A percentile compares a stretch with the other conserved stretches of the same genome.
Evolutionary conservation across 176 grass and related monocot species (phyloP).

Genomic region (Zea luxurians): DNA sequence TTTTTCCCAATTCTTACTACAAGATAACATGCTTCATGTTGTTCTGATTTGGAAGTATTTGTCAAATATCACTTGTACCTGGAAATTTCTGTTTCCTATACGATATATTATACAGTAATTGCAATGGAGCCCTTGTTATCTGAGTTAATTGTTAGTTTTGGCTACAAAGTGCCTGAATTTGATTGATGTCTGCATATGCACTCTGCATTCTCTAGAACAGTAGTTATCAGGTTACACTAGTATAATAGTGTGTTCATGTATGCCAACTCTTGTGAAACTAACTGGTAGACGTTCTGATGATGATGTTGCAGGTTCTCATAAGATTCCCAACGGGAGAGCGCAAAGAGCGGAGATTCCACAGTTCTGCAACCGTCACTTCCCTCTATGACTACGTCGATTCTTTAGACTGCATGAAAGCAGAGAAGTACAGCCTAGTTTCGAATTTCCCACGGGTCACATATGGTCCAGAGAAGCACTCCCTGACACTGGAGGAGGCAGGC

Average conservation of each 20-base stretch:
- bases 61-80: background rate
- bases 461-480: slow-evolving; percentile 72
- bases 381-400: slow-evolving; percentile 94
- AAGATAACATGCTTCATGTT: slow-evolving; percentile 13
- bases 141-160: background rate
- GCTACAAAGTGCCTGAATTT: background rate
- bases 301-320: slow-evolving; percentile 74
- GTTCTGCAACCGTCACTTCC: slow-evolving; percentile 52
- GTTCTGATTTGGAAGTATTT: slow-evolving; percentile 19
- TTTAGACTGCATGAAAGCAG: slow-evolving; percentile 84
- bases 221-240: background rate
- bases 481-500: slow-evolving; percentile 85
- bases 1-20: slow-evolving; percentile 15
- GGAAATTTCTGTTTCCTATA: background rate
- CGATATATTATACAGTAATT: slow-evolving; percentile 9
- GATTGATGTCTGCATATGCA: background rate
- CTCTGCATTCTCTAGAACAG: slow-evolving; percentile 1
- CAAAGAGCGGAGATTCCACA: slow-evolving; percentile 86
- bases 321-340: slow-evolving; percentile 90
- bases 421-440: slow-evolving; percentile 84
- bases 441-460: slow-evolving; percentile 88
- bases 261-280: slow-evolving; percentile 24
- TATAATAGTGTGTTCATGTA: background rate
- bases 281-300: background rate
- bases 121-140: background rate